Evolutionary conservation across 164 flowering plant species (phyloP).

Genomic region (Liquidambar formosana): DNA sequence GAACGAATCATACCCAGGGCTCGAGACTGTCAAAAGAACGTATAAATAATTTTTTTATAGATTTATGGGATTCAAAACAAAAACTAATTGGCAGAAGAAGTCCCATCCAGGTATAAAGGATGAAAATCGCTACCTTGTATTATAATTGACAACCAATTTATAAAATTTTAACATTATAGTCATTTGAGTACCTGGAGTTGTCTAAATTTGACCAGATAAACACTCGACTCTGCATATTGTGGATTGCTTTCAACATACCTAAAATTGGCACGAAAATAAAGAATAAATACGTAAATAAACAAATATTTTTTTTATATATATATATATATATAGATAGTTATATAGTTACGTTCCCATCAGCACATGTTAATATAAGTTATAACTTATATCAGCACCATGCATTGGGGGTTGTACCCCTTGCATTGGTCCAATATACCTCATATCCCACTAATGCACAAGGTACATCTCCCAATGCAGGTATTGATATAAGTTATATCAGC

Average conservation of each 20-base stretch:
- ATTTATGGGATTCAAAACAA: constrained; percentile 4
- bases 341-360: too few relatives aligned
- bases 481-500: not conserved
- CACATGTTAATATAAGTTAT: too few relatives aligned
- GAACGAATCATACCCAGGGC: constrained; percentile 90
- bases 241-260: constrained; percentile 96
- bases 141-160: too few relatives aligned
- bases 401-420: too few relatives aligned
- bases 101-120: constrained; percentile 14
- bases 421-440: too few relatives aligned
- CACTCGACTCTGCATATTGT: constrained; percentile 95
- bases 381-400: too few relatives aligned
- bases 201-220: constrained; percentile 87
- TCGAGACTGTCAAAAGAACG: constrained; percentile 63
- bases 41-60: not conserved
- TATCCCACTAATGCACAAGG: too few relatives aligned
- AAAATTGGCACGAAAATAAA: constrained; percentile 13
- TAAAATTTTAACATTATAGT: not conserved
- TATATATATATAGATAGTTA: too few relatives aligned
- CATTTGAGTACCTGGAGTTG: constrained; percentile 76
- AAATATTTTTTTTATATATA: too few relatives aligned
- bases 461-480: too few relatives aligned
- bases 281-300: too few relatives aligned
- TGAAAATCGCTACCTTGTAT: constrained; percentile 10
- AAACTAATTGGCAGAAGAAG: not conserved